Evolutionary conservation across 1,284 basidiomycete species (phyloP), one percentile per base, ranked within the genome.

Genomic region (Austroboletus niveus): DNA sequence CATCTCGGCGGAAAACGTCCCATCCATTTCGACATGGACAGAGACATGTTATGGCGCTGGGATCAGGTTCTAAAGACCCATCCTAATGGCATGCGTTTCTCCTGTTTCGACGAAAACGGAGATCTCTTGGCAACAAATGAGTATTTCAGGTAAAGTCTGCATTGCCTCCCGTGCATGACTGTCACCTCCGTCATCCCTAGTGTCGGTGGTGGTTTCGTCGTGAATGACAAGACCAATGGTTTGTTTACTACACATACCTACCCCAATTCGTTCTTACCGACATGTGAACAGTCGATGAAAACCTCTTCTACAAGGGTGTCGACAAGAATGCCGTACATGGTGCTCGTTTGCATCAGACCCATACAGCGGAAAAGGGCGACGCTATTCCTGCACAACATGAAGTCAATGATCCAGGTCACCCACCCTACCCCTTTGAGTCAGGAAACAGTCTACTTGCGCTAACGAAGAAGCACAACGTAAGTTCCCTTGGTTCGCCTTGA

Each of bases 301-400:
- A 98, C 68, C 69, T 98, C 57, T 98, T 93, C 69, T 98, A 98
- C 78, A 94, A 94, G 68, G 86, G 92, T n/a, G 89, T 95, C n/a
- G 83, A 94, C 65, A 91, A 94, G 66, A 74, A 76, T 45, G 77
- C 78, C 11, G 94, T 95, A 6, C 86, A 89, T 49, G 82, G 82
- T 20, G 86, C 88, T 27, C 81, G 95, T 31, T 73, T 93, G 27
- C 82, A 90, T 57, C 89, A 91, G 60, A 75, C 73, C 6, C 82
- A 87, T 62, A 79, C 75, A 22, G 58, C 74, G 9, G 62, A 64
- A 31, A 56, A 59, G 38, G 56, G 56, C 29, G 63, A 67, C 34
- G 17, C 38, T 17, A 40, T 51, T 41, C 52, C 57, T 46, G 45
- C 48, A 9, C 57, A 55, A 8, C 48, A 62, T 22, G 54, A 60